A percentile compares a stretch with the other conserved stretches of the same genome.
phyloP scores from a whole-genome alignment of 768 basidiomycete genomes.

The Boletus pseudo-olivaceus region DNA sequence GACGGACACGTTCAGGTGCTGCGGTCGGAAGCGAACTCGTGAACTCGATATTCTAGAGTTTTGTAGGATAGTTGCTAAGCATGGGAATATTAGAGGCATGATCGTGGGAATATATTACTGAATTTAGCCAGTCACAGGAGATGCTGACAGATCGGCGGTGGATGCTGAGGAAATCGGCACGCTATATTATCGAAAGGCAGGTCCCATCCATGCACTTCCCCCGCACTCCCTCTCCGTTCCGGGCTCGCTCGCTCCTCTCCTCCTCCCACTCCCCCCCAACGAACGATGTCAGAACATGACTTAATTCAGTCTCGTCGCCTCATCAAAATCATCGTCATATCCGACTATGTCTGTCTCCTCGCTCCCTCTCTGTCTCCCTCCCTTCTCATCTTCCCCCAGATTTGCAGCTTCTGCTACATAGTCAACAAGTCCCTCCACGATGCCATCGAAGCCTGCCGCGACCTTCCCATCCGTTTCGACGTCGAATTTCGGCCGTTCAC shows the following conservation, averaged over 20 bases:
- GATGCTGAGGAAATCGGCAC: constrained; percentile 25
- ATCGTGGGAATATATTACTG: constrained; percentile 23
- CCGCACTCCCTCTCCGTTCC: constrained; percentile 3
- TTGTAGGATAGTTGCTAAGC: constrained; percentile 15
- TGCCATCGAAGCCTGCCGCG: constrained; percentile 34
- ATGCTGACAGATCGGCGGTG: constrained; percentile 32
- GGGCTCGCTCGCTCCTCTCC: not conserved
- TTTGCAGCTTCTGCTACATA: constrained; percentile 39
- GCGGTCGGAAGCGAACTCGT: constrained; percentile 44
- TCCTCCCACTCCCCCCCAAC: not conserved
- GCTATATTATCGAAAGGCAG: constrained; percentile 26
- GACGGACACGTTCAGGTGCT: constrained; percentile 32
- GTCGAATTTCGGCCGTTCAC: constrained; percentile 36
- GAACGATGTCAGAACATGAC: constrained; percentile 19
- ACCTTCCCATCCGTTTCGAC: constrained; percentile 33
- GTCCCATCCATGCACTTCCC: constrained; percentile 26
- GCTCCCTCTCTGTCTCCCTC: not conserved
- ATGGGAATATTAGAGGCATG: constrained; percentile 16
- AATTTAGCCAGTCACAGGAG: constrained; percentile 14
- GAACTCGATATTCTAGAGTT: constrained; percentile 43
- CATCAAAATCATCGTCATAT: constrained; percentile 34
- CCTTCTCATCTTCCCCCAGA: constrained; percentile 18
- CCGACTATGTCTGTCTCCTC: constrained; percentile 30
- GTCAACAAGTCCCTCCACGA: constrained; percentile 34
- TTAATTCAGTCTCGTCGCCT: constrained; percentile 13